These are phyloP conservation scores for Fusarium subglutinans DNA, from an alignment of 2,329 filamentous ascomycete species.

Conservation along the genomic window DNA sequence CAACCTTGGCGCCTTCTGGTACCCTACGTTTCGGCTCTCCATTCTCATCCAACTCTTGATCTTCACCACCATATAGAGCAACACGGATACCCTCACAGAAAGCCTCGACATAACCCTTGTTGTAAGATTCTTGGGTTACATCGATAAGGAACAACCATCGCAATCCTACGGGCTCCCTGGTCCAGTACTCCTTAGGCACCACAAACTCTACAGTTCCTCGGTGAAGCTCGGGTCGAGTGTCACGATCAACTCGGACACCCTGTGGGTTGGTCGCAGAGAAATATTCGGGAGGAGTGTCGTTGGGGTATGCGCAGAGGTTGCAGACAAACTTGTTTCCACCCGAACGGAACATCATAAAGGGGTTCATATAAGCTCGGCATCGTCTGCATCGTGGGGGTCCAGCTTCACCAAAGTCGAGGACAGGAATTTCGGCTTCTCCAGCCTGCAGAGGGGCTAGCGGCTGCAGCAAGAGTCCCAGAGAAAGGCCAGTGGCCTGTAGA, in stretches of 20 bases:
- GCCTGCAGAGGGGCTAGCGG: constrained; percentile 84
- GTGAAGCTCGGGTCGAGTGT: constrained; percentile 88
- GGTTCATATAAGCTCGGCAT: constrained; percentile 97
- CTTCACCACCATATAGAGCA: constrained; percentile 80
- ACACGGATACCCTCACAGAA: constrained; percentile 89
- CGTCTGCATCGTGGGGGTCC: constrained; percentile 92
- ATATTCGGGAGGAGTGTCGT: constrained; percentile 91
- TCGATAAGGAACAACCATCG: constrained; percentile 93
- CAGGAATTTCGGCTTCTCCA: constrained; percentile 87
- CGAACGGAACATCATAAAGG: constrained; percentile 96
- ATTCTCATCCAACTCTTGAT: constrained; percentile 59
- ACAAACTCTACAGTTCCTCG: constrained; percentile 95
- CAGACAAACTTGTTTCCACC: constrained; percentile 97
- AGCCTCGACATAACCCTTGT: constrained; percentile 88
- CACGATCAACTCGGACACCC: constrained; percentile 85
- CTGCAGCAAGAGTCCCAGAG: constrained; percentile 88
- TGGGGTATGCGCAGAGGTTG: constrained; percentile 97
- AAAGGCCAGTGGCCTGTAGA: constrained; percentile 80
- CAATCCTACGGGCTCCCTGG: constrained; percentile 87
- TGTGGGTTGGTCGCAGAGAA: constrained; percentile 90
- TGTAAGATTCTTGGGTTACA: constrained; percentile 89
- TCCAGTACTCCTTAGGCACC: constrained; percentile 99
- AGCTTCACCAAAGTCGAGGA: constrained; percentile 91
- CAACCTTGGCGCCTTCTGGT: constrained; percentile 84
- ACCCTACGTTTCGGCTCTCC: constrained; percentile 66